phyloP scores from a whole-genome alignment of 2,329 filamentous ascomycete genomes.

The Emericellopsis atlantica region DNA sequence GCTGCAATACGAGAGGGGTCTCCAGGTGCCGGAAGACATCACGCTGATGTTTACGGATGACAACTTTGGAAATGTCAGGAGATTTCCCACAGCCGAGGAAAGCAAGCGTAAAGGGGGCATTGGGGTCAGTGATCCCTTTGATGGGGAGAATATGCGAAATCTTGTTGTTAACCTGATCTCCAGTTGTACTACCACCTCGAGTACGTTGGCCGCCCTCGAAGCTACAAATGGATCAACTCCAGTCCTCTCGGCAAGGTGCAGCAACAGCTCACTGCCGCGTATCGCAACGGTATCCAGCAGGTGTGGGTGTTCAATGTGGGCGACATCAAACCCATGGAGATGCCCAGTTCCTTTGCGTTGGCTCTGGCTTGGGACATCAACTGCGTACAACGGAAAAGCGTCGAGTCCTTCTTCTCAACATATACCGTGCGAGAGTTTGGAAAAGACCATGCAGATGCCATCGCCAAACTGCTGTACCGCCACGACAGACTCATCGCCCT shows the following conservation, averaged over 20 bases:
- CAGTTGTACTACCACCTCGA: slow-evolving; percentile 42
- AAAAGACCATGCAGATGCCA: slow-evolving; percentile 25
- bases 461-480: slow-evolving; percentile 35
- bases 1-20: slow-evolving; percentile 46
- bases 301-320: slow-evolving; percentile 54
- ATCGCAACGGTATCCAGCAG: slow-evolving; percentile 29
- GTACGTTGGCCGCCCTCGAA: slow-evolving; percentile 47
- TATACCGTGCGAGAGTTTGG: slow-evolving; percentile 40
- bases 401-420: slow-evolving; percentile 29
- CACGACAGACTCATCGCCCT: slow-evolving; percentile 36
- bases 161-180: slow-evolving; percentile 6
- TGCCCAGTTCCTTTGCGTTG: slow-evolving; percentile 41
- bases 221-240: slow-evolving; percentile 51
- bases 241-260: slow-evolving; percentile 33
- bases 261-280: slow-evolving; percentile 44
- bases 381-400: slow-evolving; percentile 20
- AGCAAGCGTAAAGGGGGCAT: slow-evolving; percentile 38
- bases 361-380: slow-evolving; percentile 44
- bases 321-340: slow-evolving; percentile 45
- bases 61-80: slow-evolving; percentile 46
- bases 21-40: slow-evolving; percentile 46
- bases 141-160: slow-evolving; percentile 4
- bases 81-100: slow-evolving; percentile 41
- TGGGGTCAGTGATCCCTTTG: slow-evolving; percentile 25
- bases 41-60: slow-evolving; percentile 52